Conservation (phyloP, 169 alveolate genomes). For the Eimeria brunetti region DNA sequence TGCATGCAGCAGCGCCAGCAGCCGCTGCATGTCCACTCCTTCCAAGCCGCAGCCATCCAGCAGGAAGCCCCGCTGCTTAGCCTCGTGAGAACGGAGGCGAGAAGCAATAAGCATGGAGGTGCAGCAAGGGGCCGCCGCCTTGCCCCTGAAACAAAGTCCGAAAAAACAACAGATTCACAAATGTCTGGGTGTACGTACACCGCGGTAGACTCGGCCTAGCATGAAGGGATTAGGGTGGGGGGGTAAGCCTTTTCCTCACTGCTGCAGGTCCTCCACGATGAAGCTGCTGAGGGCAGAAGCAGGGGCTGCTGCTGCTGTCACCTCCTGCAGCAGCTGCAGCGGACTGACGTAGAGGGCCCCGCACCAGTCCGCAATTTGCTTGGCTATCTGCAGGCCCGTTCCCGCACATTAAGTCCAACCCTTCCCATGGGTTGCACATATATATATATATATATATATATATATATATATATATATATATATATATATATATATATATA, state of each 20-base stretch:
- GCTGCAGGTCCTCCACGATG: constrained; percentile 37
- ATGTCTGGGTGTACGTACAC: neutral
- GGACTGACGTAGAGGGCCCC: constrained; percentile 58
- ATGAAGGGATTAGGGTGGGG: neutral
- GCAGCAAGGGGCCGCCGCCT: constrained; percentile 60
- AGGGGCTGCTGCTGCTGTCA: neutral
- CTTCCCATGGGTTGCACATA: neutral
- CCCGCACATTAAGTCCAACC: neutral
- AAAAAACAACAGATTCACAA: neutral
- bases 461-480: no score
- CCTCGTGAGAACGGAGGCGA: constrained; percentile 54
- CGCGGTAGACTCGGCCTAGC: neutral
- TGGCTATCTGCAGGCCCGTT: constrained; percentile 32
- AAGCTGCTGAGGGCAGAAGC: constrained; percentile 10
- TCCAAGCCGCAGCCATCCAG: constrained; percentile 59
- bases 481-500: no score
- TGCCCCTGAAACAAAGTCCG: constrained; percentile 31
- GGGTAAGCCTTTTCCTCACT: neutral
- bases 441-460: no score
- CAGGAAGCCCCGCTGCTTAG: constrained; percentile 25
- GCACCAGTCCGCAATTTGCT: constrained; percentile 69
- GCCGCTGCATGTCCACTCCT: constrained; percentile 13
- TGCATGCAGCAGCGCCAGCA: constrained; percentile 44
- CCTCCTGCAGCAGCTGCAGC: constrained; percentile 44
- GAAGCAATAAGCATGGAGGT: constrained; percentile 35